Evolutionary conservation across 108 stramenopile species (phyloP).

Genomic region (Skeletonema grethae): DNA sequence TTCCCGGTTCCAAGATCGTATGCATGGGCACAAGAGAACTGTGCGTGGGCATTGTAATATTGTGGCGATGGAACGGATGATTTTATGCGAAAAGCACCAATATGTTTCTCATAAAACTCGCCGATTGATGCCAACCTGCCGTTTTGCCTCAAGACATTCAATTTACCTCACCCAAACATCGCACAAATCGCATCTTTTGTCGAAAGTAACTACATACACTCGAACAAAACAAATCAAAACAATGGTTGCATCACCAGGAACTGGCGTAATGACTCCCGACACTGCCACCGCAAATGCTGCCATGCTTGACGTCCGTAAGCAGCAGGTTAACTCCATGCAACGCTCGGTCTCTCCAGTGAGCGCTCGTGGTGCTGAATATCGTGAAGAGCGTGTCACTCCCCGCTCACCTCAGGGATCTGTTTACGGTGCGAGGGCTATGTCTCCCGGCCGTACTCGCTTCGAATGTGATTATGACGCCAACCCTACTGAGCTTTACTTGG

Average conservation of each 20-base stretch:
- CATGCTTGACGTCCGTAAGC: conserved; percentile 39
- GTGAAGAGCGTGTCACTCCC: conserved; percentile 23
- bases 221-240: background rate
- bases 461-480: conserved; percentile 83
- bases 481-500: conserved; percentile 72
- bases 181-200: too few species aligned
- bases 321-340: conserved; percentile 46
- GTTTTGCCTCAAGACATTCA: background rate
- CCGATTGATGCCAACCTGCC: background rate
- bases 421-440: conserved; percentile 1
- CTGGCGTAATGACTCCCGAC: conserved; percentile 23
- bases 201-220: too few species aligned
- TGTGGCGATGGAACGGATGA: background rate
- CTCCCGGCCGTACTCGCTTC: conserved; percentile 13
- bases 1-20: too few species aligned
- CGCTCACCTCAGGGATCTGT: conserved; percentile 8
- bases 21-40: too few species aligned
- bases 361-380: conserved; percentile 4
- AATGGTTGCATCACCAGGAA: background rate
- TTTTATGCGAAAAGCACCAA: background rate
- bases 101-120: background rate
- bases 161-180: too few species aligned
- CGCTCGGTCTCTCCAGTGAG: conserved; percentile 6
- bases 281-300: conserved; percentile 22
- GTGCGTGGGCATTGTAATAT: background rate